Evolutionary conservation across 345 rosid species (phyloP).

Genomic region (Sapria himalayana): DNA sequence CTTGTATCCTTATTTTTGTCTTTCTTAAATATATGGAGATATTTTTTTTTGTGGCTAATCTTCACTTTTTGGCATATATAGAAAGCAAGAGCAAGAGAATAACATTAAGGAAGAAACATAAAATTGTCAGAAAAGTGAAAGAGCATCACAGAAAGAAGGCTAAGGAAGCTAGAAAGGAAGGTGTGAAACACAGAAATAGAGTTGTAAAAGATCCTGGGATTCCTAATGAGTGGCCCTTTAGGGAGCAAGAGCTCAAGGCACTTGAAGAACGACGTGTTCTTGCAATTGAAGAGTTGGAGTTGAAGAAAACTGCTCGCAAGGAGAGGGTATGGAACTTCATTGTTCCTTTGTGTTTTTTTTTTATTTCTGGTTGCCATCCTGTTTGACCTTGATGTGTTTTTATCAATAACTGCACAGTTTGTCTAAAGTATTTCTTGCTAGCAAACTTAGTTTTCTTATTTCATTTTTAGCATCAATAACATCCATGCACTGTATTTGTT

Average conservation of each 20-base stretch:
- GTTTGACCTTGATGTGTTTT: not conserved
- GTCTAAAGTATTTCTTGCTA: no score
- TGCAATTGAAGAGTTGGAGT: slow-evolving; percentile 66
- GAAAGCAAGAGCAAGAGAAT: slow-evolving; percentile 96
- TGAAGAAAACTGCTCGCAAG: slow-evolving; percentile 69
- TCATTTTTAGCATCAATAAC: no score
- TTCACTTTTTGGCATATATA: slow-evolving; percentile 9
- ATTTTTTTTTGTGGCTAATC: not conserved
- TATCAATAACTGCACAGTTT: no score
- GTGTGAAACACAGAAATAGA: slow-evolving; percentile 27
- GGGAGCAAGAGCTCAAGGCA: slow-evolving; percentile 91
- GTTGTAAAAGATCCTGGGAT: slow-evolving; percentile 94
- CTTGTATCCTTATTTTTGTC: not conserved
- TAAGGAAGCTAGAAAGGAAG: slow-evolving; percentile 77
- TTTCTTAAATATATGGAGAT: not conserved
- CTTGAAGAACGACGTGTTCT: slow-evolving; percentile 79
- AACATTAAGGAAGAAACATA: slow-evolving; percentile 58
- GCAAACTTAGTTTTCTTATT: no score
- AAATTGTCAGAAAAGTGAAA: slow-evolving; percentile 72
- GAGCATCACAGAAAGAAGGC: slow-evolving; percentile 94
- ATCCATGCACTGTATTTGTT: no score
- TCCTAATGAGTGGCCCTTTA: slow-evolving; percentile 95
- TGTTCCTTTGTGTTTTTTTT: not conserved
- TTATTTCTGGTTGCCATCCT: not conserved
- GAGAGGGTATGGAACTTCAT: slow-evolving; percentile 40